phyloP scores from a whole-genome alignment of 345 rosid species.

The Isatis tinctoria region DNA sequence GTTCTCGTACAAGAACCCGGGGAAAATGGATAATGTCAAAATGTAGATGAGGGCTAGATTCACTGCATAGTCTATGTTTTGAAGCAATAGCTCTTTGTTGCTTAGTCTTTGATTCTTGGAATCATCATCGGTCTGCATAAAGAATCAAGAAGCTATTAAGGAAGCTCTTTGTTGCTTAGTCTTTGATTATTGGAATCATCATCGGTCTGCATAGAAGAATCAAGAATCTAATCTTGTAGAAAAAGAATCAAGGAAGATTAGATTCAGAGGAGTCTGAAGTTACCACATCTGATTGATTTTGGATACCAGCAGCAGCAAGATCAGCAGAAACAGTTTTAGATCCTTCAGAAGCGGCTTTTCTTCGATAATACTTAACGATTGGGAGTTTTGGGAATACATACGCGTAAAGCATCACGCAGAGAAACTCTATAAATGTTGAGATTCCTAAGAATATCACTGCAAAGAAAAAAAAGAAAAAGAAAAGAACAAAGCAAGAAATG shows the following conservation, averaged over 20 bases:
- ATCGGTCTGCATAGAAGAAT: conserved; percentile 37
- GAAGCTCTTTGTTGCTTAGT: conserved; percentile 54
- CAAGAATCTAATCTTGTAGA: neutral
- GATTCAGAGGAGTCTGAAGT: neutral
- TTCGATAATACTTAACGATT: conserved; percentile 72
- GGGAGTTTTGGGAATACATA: conserved; percentile 67
- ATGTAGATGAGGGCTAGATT: conserved; percentile 63
- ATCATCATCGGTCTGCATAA: conserved; percentile 40
- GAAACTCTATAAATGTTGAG: conserved; percentile 58
- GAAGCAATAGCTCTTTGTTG: conserved; percentile 47
- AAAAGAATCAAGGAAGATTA: too few species aligned
- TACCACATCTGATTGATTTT: conserved; percentile 31
- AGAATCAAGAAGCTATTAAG: conserved; percentile 11
- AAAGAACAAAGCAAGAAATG: neutral
- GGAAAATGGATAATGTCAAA: conserved; percentile 70
- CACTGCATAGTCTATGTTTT: conserved; percentile 62
- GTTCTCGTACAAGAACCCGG: conserved; percentile 78
- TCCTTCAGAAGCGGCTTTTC: conserved; percentile 86
- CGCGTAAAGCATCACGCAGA: conserved; percentile 64
- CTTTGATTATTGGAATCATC: conserved; percentile 35
- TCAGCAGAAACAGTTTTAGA: conserved; percentile 80
- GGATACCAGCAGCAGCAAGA: conserved; percentile 91
- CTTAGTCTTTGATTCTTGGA: conserved; percentile 41
- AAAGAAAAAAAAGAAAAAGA: neutral
- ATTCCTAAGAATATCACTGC: conserved; percentile 80